Evolutionary conservation across 306 rosid genomes (phyloP).

Genomic region (Gynostemma pentaphyllum): DNA sequence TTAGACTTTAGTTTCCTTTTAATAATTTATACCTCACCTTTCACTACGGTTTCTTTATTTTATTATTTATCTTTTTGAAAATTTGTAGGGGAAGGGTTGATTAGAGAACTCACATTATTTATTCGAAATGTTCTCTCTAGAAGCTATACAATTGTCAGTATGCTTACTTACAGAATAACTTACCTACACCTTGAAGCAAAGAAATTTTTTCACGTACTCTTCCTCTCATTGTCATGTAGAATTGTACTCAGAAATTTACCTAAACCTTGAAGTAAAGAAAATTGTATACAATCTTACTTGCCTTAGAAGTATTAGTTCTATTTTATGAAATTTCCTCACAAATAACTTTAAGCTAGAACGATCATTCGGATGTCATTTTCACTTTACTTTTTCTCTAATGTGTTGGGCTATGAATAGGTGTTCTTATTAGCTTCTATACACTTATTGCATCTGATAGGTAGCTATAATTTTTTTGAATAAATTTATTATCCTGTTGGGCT

Average conservation of each 20-base stretch:
- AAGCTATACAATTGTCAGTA: no score
- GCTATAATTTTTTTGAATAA: not conserved
- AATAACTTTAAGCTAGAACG: not conserved
- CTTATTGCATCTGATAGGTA: not conserved
- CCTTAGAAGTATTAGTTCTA: constrained; percentile 3
- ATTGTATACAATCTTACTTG: not conserved
- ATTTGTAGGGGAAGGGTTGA: not conserved
- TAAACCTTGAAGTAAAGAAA: not conserved
- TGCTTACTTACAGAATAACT: not conserved
- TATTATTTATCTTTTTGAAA: not conserved
- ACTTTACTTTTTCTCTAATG: not conserved
- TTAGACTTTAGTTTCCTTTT: not conserved
- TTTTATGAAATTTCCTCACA: not conserved
- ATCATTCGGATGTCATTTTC: not conserved
- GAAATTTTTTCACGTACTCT: not conserved
- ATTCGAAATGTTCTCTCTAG: not conserved
- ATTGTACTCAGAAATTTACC: not conserved
- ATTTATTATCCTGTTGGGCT: not conserved
- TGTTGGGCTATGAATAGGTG: not conserved
- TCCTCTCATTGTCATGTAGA: not conserved
- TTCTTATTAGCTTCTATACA: not conserved
- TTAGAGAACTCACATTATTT: not conserved
- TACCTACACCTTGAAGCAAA: constrained; percentile 3
- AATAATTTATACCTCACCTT: not conserved
- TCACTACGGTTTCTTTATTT: not conserved